Evolutionary conservation across 2,329 filamentous ascomycete species (phyloP), one percentile per base, ranked within the genome.

Genomic region (Colletotrichum sp.): DNA sequence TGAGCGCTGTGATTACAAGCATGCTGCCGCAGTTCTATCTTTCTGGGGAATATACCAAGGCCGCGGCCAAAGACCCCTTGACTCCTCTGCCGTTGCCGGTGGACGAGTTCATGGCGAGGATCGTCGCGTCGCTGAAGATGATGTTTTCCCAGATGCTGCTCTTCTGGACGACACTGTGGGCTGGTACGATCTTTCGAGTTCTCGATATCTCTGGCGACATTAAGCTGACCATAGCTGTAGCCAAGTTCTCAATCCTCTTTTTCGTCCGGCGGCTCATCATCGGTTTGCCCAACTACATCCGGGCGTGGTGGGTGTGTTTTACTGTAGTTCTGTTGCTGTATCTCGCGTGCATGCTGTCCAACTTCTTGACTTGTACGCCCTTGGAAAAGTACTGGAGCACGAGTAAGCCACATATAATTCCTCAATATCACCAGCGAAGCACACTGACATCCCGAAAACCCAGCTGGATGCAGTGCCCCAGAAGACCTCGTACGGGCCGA

Each of bases 111-210:
- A 62, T 32, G 4, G 65, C 30, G 16, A 69, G 66, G 18, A 34
- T 66, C 5, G 27, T 70, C n/a, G 43, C 66, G 5, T 30, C 71
- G 18, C 71, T 73, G 22, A 73, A 73, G 28, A 55, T 73, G 55
- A 73, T 73, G 70, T 73, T 73, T 30, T 73, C 55, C 22, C 70
- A 73, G 22, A 73, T 73, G 70, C 30, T 73, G 6, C 55, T 73
- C 16, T 73, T 73, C 56, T 73, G 70, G 70, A 73, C 70, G 15
- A 73, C 70, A 12, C 36, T 73, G 5, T 73, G 70, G 70, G 70
- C 70, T 4, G 70, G 70, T 73, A 15, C 2, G 56, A 34, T 0
- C 12, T 52, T 13, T 3, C 6, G 39, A 48, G 39, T 16, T 36
- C 8, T 18, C 7, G 16, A 7, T 55, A 2, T 15, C 58, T n/a